phyloP scores from a whole-genome alignment of 805 yeast genomes.

The Cyberlindnera lachancei region DNA sequence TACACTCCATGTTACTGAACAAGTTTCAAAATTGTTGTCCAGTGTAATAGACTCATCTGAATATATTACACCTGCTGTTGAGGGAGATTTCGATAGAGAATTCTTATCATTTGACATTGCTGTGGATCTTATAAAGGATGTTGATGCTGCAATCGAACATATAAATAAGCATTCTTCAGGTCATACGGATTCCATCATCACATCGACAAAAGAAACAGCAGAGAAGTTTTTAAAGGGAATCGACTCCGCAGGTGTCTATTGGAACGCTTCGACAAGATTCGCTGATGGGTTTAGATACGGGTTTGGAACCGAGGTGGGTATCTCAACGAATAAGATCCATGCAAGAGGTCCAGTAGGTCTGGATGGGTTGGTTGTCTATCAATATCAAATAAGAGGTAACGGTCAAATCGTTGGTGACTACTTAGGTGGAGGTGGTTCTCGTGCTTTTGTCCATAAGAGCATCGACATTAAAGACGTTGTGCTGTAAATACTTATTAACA shows the following conservation, averaged over 20 bases:
- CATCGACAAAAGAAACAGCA: conserved; percentile 66
- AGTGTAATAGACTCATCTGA: conserved; percentile 15
- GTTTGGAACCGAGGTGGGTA: conserved; percentile 98
- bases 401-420: conserved; percentile 94
- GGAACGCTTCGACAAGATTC: conserved; percentile 96
- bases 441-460: conserved; percentile 68
- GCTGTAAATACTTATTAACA: conserved; percentile 14
- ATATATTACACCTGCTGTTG: conserved; percentile 41
- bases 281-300: conserved; percentile 99
- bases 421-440: conserved; percentile 85
- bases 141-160: conserved; percentile 72
- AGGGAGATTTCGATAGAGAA: conserved; percentile 74
- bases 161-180: conserved; percentile 90
- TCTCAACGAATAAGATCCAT: conserved; percentile 92
- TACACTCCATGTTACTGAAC: conserved; percentile 57
- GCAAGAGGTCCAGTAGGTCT: conserved; percentile 98
- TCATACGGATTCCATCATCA: conserved; percentile 90
- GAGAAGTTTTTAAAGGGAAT: conserved; percentile 73
- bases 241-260: conserved; percentile 94
- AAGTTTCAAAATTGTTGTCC: conserved; percentile 29
- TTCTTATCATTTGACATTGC: conserved; percentile 80
- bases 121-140: conserved; percentile 50
- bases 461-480: conserved; percentile 31
- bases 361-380: conserved; percentile 94
- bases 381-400: conserved; percentile 83